Evolutionary conservation across 2,329 filamentous ascomycete genomes (phyloP).

Genomic region (Grosmannia penicillata): DNA sequence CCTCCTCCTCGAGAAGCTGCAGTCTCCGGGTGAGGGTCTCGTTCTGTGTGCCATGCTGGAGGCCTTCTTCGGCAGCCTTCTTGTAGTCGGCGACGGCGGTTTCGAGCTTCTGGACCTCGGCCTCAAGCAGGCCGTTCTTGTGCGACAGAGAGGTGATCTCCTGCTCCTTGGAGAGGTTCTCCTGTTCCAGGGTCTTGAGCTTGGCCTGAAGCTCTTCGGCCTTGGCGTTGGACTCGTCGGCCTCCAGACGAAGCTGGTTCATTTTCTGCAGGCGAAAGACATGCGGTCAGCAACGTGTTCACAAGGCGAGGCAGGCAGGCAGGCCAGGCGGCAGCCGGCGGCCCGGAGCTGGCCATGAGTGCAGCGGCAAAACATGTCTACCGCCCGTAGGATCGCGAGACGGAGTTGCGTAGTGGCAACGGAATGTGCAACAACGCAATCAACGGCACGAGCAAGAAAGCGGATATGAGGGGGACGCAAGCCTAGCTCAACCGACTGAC

Average conservation of each 20-base stretch:
- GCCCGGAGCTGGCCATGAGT: too few relatives aligned
- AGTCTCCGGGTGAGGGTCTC: slow-evolving; percentile 84
- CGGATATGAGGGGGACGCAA: too few relatives aligned
- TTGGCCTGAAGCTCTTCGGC: slow-evolving; percentile 76
- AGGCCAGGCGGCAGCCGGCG: too few relatives aligned
- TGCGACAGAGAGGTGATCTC: slow-evolving; percentile 93
- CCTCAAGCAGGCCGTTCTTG: slow-evolving; percentile 85
- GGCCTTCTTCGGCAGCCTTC: slow-evolving; percentile 67
- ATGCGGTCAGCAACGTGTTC: slow-evolving; percentile 3
- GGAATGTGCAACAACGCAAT: too few relatives aligned
- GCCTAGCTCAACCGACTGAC: too few relatives aligned
- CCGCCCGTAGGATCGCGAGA: too few relatives aligned
- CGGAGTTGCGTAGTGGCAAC: too few relatives aligned
- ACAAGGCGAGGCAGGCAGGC: not conserved
- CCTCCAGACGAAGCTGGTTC: slow-evolving; percentile 85
- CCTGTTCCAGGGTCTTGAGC: slow-evolving; percentile 84
- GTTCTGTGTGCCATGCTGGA: slow-evolving; percentile 74
- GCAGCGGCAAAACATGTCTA: too few relatives aligned
- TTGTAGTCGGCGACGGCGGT: slow-evolving; percentile 71
- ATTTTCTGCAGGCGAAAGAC: slow-evolving; percentile 53
- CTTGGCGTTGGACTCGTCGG: slow-evolving; percentile 68
- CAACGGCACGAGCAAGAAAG: too few relatives aligned
- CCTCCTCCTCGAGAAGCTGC: slow-evolving; percentile 94
- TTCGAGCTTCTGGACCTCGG: slow-evolving; percentile 89
- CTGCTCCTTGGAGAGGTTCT: slow-evolving; percentile 93